Percentiles rank a stretch among this genome's conserved stretches.
phyloP scores from a whole-genome alignment of 2,329 filamentous ascomycete species.

The Nothomitra cinnamomea region DNA sequence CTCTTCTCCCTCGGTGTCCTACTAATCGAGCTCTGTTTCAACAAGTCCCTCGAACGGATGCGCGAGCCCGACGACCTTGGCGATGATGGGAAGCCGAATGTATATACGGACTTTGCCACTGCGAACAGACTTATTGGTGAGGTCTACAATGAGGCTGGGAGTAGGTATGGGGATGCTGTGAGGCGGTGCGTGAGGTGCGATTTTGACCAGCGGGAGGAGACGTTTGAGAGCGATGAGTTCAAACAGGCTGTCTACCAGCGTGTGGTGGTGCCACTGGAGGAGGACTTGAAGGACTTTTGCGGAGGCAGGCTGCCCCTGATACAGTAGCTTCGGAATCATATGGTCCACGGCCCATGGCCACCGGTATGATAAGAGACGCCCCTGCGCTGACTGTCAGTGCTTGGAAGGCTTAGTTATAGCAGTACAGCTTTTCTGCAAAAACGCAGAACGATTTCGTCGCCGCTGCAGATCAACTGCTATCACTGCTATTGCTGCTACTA shows the following conservation, averaged over 20 bases:
- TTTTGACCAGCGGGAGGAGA: background rate
- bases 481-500: too few species aligned
- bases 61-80: background rate
- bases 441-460: too few species aligned
- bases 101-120: background rate
- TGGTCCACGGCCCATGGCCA: too few species aligned
- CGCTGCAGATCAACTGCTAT: too few species aligned
- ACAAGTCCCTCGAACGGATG: slow-evolving; percentile 14
- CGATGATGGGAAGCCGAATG: background rate
- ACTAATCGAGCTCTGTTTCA: slow-evolving; percentile 21
- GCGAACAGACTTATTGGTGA: background rate
- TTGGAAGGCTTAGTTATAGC: too few species aligned
- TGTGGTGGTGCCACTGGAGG: slow-evolving; percentile 17
- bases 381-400: too few species aligned
- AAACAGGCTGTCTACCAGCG: slow-evolving; percentile 12
- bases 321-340: too few species aligned
- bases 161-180: background rate
- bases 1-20: slow-evolving; percentile 20
- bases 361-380: too few species aligned
- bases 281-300: slow-evolving; percentile 11
- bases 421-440: too few species aligned
- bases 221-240: background rate
- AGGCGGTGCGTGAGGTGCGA: background rate
- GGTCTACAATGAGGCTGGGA: background rate
- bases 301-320: too few species aligned